Evolutionary conservation across 805 yeast species (phyloP).

Genomic region (Isabelozyma pseudorhagii): DNA sequence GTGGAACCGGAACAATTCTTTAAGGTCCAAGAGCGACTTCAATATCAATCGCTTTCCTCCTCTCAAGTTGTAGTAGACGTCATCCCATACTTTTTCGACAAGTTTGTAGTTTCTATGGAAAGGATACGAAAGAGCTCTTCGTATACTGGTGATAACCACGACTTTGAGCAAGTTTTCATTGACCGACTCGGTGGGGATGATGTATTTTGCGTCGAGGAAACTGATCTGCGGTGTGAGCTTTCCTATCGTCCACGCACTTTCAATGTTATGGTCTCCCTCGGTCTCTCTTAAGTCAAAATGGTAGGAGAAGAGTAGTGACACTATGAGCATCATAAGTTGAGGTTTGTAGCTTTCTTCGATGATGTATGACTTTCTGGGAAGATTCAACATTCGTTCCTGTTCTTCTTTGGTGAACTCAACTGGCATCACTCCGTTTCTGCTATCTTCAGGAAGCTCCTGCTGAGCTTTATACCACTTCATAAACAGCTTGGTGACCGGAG

Average conservation of each 20-base stretch:
- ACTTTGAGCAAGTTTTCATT: constrained; percentile 44
- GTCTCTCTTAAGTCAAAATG: constrained; percentile 75
- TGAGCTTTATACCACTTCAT: constrained; percentile 45
- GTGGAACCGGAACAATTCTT: constrained; percentile 77
- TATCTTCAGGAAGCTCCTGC: constrained; percentile 5
- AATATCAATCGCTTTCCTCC: constrained; percentile 70
- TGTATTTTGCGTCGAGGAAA: constrained; percentile 60
- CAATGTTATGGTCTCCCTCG: constrained; percentile 68
- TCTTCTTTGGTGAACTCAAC: constrained; percentile 59
- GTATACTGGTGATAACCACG: constrained; percentile 55
- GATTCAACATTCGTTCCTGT: constrained; percentile 60
- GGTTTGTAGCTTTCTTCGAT: constrained; percentile 47
- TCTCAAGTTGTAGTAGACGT: constrained; percentile 59
- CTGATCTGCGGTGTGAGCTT: constrained; percentile 77
- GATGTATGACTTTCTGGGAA: constrained; percentile 64
- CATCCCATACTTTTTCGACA: constrained; percentile 65
- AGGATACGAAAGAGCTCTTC: constrained; percentile 79
- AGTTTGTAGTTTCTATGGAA: constrained; percentile 70
- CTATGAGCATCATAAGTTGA: constrained; percentile 57
- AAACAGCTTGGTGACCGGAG: constrained; percentile 43
- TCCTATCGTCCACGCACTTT: constrained; percentile 94
- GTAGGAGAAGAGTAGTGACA: constrained; percentile 69
- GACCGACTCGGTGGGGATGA: constrained; percentile 15
- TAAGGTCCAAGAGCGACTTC: constrained; percentile 53
- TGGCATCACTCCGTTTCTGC: constrained; percentile 26